phyloP scores from a whole-genome alignment of 192 early-diverging fungal genomes.

The Allomyces macrogynus region DNA sequence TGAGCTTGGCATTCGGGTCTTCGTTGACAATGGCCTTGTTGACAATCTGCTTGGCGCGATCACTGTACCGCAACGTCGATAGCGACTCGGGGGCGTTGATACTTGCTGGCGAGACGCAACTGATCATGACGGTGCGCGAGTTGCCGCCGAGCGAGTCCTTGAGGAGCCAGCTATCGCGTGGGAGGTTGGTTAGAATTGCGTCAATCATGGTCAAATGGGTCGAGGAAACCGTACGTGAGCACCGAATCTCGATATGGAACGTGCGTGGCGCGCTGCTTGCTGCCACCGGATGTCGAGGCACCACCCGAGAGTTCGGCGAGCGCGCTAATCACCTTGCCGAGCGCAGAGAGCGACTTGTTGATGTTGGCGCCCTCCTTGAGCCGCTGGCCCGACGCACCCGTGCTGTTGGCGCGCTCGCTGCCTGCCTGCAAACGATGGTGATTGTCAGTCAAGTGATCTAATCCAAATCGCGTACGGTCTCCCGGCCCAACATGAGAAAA shows the following conservation, averaged over 20 bases:
- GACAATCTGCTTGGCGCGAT: constrained; percentile 76
- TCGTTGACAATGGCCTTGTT: constrained; percentile 84
- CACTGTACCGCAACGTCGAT: constrained; percentile 72
- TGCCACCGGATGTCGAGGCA: constrained; percentile 6
- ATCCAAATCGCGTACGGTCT: no score
- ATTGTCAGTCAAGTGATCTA: no score
- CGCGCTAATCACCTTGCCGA: constrained; percentile 86
- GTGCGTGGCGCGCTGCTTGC: constrained; percentile 10
- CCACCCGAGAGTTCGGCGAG: constrained; percentile 46
- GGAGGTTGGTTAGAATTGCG: constrained; percentile 33
- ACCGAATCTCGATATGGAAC: constrained; percentile 82
- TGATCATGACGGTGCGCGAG: constrained; percentile 63
- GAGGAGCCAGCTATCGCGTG: constrained; percentile 30
- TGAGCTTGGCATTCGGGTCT: constrained; percentile 52
- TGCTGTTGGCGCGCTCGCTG: constrained; percentile 71
- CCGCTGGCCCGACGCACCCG: constrained; percentile 61
- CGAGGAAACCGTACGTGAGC: neutral
- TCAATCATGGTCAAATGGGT: neutral
- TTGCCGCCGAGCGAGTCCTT: constrained; percentile 71
- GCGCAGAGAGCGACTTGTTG: constrained; percentile 74
- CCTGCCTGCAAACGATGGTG: constrained; percentile 28
- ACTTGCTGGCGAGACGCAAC: constrained; percentile 53
- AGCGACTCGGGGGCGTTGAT: constrained; percentile 51
- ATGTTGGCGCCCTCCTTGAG: constrained; percentile 87
- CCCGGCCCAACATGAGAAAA: neutral